Conservation (phyloP, 1,139 yeast species). For the Zygosaccharomyces sapae region DNA sequence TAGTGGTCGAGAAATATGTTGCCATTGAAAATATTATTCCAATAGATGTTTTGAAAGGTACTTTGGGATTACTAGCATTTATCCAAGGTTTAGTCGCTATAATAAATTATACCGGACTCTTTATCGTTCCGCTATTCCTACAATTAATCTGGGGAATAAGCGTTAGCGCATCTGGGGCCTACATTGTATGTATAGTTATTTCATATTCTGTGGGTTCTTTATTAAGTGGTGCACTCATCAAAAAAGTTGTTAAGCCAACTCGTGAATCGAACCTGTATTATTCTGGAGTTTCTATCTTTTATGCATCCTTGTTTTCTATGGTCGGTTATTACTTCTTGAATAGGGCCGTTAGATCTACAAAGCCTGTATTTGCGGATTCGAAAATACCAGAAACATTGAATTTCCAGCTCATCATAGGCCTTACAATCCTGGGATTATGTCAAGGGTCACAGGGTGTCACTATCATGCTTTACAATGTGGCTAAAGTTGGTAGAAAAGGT, state of each 20-base stretch:
- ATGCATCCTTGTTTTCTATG: slow-evolving; percentile 7
- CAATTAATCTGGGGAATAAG: slow-evolving; percentile 42
- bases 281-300: slow-evolving; percentile 9
- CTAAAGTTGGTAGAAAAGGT: slow-evolving; percentile 39
- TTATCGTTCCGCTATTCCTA: slow-evolving; percentile 16
- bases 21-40: slow-evolving; percentile 13
- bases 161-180: slow-evolving; percentile 8
- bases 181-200: slow-evolving; percentile 10
- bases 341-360: slow-evolving; percentile 3
- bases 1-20: slow-evolving; percentile 10
- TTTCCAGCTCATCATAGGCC: slow-evolving; percentile 36
- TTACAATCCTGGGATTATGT: slow-evolving; percentile 39
- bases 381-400: slow-evolving; percentile 2
- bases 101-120: slow-evolving; percentile 11
- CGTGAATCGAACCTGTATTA: slow-evolving; percentile 11
- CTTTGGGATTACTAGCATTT: slow-evolving; percentile 13
- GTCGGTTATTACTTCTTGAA: slow-evolving; percentile 9
- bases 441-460: slow-evolving; percentile 47
- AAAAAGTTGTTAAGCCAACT: slow-evolving; percentile 8
- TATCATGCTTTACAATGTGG: slow-evolving; percentile 43
- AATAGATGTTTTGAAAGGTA: slow-evolving; percentile 10
- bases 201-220: slow-evolving; percentile 14
- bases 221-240: slow-evolving; percentile 10
- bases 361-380: slow-evolving; percentile 3
- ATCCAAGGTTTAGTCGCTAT: slow-evolving; percentile 11